Evolutionary conservation across 2,329 filamentous ascomycete species (phyloP).

Genomic region (Verruconis gallopava): DNA sequence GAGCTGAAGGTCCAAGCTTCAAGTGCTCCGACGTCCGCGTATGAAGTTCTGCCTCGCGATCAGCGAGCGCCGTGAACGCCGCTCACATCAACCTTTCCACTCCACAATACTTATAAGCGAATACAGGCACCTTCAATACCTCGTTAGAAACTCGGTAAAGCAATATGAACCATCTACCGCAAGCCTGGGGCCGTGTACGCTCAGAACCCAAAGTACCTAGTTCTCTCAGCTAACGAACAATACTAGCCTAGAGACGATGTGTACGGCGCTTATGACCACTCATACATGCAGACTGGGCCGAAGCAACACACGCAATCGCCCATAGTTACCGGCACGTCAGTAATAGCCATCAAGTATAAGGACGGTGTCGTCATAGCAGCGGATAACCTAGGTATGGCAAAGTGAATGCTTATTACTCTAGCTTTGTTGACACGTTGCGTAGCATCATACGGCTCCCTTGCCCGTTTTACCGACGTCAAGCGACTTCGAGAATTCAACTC

Average conservation of each 20-base stretch:
- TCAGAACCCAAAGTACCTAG: slow-evolving; percentile 11
- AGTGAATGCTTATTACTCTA: too few species aligned
- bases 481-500: slow-evolving; percentile 82
- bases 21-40: too few species aligned
- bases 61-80: too few species aligned
- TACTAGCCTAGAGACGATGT: slow-evolving; percentile 86
- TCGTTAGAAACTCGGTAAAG: too few species aligned
- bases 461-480: slow-evolving; percentile 93
- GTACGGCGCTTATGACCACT: slow-evolving; percentile 84
- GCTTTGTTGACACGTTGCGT: slow-evolving; percentile 8
- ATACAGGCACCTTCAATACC: too few species aligned
- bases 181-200: slow-evolving; percentile 53
- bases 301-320: slow-evolving; percentile 83
- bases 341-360: slow-evolving; percentile 89
- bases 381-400: slow-evolving; percentile 70
- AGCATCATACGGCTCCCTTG: slow-evolving; percentile 94
- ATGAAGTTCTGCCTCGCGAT: neutral
- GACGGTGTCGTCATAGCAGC: slow-evolving; percentile 93
- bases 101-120: too few species aligned
- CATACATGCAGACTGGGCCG: slow-evolving; percentile 65
- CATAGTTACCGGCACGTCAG: slow-evolving; percentile 91
- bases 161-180: slow-evolving; percentile 52
- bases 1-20: too few species aligned
- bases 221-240: slow-evolving; percentile 17
- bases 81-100: too few species aligned